Evolutionary conservation across 352 stramenopile species (phyloP).

Genomic region (Globisporangium heterothallicum): DNA sequence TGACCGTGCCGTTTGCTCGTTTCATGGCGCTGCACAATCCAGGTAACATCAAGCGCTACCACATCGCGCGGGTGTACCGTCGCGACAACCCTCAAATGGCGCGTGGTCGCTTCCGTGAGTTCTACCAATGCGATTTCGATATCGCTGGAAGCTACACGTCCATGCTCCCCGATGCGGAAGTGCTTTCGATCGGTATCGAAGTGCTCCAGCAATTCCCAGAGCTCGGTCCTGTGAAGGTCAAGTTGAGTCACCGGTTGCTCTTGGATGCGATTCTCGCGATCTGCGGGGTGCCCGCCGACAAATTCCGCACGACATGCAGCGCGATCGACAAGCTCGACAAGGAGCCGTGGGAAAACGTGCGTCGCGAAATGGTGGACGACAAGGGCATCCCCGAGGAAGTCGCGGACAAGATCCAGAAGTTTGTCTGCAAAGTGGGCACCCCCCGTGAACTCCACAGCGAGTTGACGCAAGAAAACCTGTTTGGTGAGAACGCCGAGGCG

Average conservation of each 20-base stretch:
- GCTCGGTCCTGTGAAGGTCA: conserved; percentile 93
- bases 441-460: conserved; percentile 83
- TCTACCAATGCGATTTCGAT: conserved; percentile 99
- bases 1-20: conserved; percentile 98
- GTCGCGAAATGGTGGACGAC: conserved; percentile 95
- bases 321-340: conserved; percentile 99
- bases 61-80: conserved; percentile 97
- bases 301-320: conserved; percentile 97
- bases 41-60: conserved; percentile 98
- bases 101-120: conserved; percentile 96
- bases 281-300: conserved; percentile 94
- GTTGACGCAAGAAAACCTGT: conserved; percentile 74
- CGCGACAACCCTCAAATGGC: conserved; percentile 94
- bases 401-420: conserved; percentile 93
- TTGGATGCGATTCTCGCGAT: conserved; percentile 97
- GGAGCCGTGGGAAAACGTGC: conserved; percentile 89
- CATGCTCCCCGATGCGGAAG: conserved; percentile 97
- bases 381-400: conserved; percentile 91
- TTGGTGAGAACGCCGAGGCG: conserved; percentile 87
- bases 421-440: conserved; percentile 89
- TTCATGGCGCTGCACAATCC: conserved; percentile 97
- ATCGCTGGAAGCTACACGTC: conserved; percentile 93
- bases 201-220: conserved; percentile 83
- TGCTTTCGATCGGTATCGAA: conserved; percentile 94
- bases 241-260: conserved; percentile 96